Evolutionary conservation across 139 green algal species (phyloP).

Genomic region (Volvox africanus): DNA sequence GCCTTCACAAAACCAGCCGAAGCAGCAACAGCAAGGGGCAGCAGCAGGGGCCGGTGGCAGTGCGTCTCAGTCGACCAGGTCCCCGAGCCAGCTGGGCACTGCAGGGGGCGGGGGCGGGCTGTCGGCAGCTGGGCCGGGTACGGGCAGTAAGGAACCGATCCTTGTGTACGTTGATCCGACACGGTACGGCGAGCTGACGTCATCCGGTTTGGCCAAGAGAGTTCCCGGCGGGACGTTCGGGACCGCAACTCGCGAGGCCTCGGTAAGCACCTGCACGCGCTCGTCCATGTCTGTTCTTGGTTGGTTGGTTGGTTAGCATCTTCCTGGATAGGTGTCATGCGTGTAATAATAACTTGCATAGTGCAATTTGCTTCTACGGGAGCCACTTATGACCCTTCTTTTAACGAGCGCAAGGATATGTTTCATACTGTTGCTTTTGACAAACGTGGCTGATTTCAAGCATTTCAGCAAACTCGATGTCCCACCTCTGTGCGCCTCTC

Average conservation of each 20-base stretch:
- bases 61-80: background rate
- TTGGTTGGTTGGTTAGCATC: too few species aligned
- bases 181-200: slow-evolving; percentile 17
- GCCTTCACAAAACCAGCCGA: background rate
- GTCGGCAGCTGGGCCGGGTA: background rate
- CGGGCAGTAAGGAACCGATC: background rate
- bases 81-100: background rate
- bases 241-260: slow-evolving; percentile 2
- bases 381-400: too few species aligned
- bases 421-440: too few species aligned
- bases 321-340: too few species aligned
- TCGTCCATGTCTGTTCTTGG: too few species aligned
- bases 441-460: too few species aligned
- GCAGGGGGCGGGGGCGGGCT: background rate
- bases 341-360: too few species aligned
- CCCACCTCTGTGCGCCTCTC: background rate
- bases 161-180: slow-evolving; percentile 38
- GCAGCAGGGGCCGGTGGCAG: background rate
- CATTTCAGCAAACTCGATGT: too few species aligned
- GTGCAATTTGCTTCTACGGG: too few species aligned
- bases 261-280: background rate
- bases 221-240: slow-evolving; percentile 41
- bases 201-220: slow-evolving; percentile 37
- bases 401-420: too few species aligned
- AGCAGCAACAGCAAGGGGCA: background rate